These are phyloP conservation scores for Tritrichomonas foetus DNA, from an alignment of 208 protist genomes.

Conservation along the genomic window DNA sequence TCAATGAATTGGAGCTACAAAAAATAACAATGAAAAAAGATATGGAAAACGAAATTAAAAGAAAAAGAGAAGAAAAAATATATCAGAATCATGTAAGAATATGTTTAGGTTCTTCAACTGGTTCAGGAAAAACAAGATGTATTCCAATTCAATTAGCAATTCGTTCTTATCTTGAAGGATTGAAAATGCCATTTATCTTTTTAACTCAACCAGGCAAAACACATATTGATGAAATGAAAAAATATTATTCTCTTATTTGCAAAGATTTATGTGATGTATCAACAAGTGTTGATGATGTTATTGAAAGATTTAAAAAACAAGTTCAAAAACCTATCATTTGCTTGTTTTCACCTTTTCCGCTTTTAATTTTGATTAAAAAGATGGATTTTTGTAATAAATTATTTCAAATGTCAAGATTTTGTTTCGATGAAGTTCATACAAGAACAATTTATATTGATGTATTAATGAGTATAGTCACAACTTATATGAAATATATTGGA, in stretches of 20 bases:
- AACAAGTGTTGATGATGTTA: neutral
- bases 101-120: no score
- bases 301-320: no score
- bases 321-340: neutral
- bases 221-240: neutral
- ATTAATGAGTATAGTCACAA: neutral
- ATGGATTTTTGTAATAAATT: neutral
- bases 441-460: neutral
- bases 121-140: conserved; percentile 34
- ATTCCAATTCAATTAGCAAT: neutral
- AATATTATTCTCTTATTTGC: neutral
- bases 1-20: no score
- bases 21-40: no score
- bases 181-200: neutral
- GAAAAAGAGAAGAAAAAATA: no score
- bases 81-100: no score
- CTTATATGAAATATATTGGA: no score
- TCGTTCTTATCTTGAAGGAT: neutral
- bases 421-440: conserved; percentile 18
- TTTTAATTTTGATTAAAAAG: neutral
- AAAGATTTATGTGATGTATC: no score
- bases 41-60: no score
- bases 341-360: neutral
- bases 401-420: neutral
- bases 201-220: neutral